Percentiles rank a stretch among this genome's conserved stretches.
Evolutionary conservation across 192 early-diverging fungal species (phyloP).

Genomic region (Entophlyctis helioformis): DNA sequence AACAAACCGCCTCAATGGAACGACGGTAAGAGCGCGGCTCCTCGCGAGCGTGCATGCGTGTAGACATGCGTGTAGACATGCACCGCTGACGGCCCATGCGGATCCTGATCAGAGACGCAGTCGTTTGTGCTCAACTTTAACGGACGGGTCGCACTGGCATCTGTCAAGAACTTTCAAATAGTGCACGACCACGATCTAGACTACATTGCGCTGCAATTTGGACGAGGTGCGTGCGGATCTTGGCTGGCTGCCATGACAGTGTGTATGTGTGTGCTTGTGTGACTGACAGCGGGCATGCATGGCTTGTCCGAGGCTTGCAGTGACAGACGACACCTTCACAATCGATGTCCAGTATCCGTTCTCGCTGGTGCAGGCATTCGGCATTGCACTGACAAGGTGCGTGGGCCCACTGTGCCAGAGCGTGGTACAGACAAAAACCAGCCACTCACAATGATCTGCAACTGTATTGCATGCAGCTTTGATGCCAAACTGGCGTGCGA

Average conservation of each 20-base stretch:
- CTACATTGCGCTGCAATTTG: constrained; percentile 93
- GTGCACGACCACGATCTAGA: constrained; percentile 86
- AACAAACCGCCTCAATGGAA: constrained; percentile 95
- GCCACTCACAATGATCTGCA: not conserved
- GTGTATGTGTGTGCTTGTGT: not conserved
- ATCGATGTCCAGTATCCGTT: constrained; percentile 90
- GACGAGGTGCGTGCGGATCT: constrained; percentile 31
- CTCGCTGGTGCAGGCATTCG: constrained; percentile 76
- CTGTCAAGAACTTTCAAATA: constrained; percentile 97
- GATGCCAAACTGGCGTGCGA: constrained; percentile 87
- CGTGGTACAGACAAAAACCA: not conserved
- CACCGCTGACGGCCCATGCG: no score
- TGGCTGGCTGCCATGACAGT: not conserved
- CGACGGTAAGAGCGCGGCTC: constrained; percentile 50
- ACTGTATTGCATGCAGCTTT: constrained; percentile 26
- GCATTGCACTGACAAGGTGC: constrained; percentile 70
- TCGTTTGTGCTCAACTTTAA: constrained; percentile 92
- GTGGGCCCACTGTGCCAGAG: not conserved
- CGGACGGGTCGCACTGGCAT: constrained; percentile 73
- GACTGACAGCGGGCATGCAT: not conserved
- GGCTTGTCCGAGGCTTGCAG: not conserved
- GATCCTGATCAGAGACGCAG: constrained; percentile 52
- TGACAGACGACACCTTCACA: constrained; percentile 60
- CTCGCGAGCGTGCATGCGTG: not conserved
- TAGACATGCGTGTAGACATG: not conserved